A percentile compares a stretch with the other conserved stretches of the same genome.
Conservation (phyloP, 768 basidiomycete species). For the Rhizopogon vesiculosus region DNA sequence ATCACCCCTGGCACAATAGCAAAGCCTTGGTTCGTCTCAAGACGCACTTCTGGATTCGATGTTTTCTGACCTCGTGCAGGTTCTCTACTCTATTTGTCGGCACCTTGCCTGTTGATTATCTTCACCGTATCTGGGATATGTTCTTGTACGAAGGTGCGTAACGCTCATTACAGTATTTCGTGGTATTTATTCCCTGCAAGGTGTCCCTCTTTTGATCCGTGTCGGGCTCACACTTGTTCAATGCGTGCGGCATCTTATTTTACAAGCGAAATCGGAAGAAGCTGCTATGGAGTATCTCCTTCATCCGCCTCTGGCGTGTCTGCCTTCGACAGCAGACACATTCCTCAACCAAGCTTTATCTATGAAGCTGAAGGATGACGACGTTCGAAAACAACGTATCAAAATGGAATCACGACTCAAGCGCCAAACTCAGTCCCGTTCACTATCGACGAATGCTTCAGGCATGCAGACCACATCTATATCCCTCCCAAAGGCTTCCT, state of each 20-base stretch:
- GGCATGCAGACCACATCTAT: constrained; percentile 22
- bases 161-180: no score
- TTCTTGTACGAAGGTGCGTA: constrained; percentile 73
- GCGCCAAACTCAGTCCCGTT: constrained; percentile 43
- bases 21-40: constrained; percentile 51
- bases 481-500: constrained; percentile 20
- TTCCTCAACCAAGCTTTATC: constrained; percentile 58
- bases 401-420: constrained; percentile 76
- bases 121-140: constrained; percentile 78
- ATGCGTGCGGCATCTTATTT: constrained; percentile 53
- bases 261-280: constrained; percentile 46
- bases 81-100: constrained; percentile 71
- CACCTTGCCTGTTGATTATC: constrained; percentile 55
- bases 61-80: constrained; percentile 34
- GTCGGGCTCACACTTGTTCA: constrained; percentile 62
- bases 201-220: constrained; percentile 70
- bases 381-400: constrained; percentile 65
- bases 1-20: constrained; percentile 57
- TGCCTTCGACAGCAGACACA: constrained; percentile 58
- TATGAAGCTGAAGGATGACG: constrained; percentile 76
- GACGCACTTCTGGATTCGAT: neutral
- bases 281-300: constrained; percentile 43
- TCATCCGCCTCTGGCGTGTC: constrained; percentile 44
- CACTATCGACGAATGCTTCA: constrained; percentile 18
- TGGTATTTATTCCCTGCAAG: constrained; percentile 29